These are phyloP conservation scores for Eucommia ulmoides DNA, from an alignment of 257 asterid species.

Conservation along the genomic window DNA sequence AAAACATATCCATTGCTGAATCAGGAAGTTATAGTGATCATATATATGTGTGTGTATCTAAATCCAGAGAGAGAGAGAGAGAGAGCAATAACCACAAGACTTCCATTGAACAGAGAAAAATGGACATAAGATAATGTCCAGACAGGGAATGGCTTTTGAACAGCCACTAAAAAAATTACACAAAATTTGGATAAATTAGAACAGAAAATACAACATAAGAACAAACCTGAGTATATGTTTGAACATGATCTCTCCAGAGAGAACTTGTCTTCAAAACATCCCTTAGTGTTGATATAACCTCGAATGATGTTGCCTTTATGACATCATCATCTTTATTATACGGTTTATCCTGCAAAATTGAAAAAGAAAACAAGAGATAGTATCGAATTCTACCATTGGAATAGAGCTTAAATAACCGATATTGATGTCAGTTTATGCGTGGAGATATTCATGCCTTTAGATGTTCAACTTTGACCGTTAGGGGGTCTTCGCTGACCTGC, in stretches of 20 bases:
- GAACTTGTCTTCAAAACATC: slow-evolving; percentile 87
- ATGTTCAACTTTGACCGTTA: slow-evolving; percentile 89
- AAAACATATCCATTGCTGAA: no score
- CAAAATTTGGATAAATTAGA: no score
- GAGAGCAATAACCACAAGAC: no score
- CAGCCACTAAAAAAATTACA: no score
- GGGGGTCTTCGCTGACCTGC: slow-evolving; percentile 97
- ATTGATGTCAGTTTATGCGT: background rate
- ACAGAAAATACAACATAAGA: background rate
- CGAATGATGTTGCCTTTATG: slow-evolving; percentile 90
- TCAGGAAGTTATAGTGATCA: no score
- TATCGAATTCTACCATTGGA: no score
- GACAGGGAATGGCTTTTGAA: no score
- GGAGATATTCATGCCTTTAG: slow-evolving; percentile 50
- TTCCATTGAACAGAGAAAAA: no score
- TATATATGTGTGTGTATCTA: no score
- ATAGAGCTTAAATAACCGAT: no score
- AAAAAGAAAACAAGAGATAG: slow-evolving; percentile 10
- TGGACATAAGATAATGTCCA: no score
- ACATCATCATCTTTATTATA: slow-evolving; percentile 82
- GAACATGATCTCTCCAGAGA: slow-evolving; percentile 96
- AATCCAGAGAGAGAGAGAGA: no score
- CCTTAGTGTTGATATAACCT: slow-evolving; percentile 87
- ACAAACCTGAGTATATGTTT: slow-evolving; percentile 82
- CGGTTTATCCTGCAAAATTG: slow-evolving; percentile 55